Evolutionary conservation across 805 yeast species (phyloP).

Genomic region (Vanderwaltozyma verrucispora): DNA sequence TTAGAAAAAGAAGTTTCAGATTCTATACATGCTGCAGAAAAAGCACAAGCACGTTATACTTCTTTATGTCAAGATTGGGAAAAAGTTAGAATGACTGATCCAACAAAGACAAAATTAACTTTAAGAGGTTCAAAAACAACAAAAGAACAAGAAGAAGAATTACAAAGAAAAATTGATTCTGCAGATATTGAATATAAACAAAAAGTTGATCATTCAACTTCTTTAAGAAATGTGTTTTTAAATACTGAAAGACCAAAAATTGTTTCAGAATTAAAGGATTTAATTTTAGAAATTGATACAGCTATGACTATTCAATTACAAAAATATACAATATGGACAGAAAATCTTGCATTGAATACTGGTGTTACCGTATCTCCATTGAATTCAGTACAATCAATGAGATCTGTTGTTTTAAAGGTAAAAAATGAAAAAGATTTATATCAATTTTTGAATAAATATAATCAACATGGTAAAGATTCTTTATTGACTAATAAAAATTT

Average conservation of each 20-base stretch:
- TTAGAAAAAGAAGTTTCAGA: constrained; percentile 80
- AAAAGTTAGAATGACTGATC: constrained; percentile 69
- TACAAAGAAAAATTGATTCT: constrained; percentile 63
- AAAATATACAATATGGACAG: constrained; percentile 80
- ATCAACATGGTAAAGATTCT: constrained; percentile 27
- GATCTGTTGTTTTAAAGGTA: constrained; percentile 59
- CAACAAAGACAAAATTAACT: constrained; percentile 71
- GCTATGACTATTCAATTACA: constrained; percentile 84
- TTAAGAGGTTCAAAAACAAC: constrained; percentile 70
- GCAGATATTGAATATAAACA: constrained; percentile 84
- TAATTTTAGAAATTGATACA: constrained; percentile 78
- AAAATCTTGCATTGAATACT: constrained; percentile 69
- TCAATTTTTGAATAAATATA: constrained; percentile 46
- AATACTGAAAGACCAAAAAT: constrained; percentile 68
- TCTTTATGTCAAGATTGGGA: constrained; percentile 82
- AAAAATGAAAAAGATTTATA: constrained; percentile 80
- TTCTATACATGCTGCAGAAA: constrained; percentile 74
- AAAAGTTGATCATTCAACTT: constrained; percentile 62
- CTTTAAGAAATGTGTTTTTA: constrained; percentile 62
- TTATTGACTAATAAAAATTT: constrained; percentile 32
- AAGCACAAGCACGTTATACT: constrained; percentile 71
- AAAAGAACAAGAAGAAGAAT: constrained; percentile 81
- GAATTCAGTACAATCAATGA: constrained; percentile 52
- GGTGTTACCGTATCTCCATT: constrained; percentile 80
- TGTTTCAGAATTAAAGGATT: constrained; percentile 58